Evolutionary conservation across 2,329 filamentous ascomycete genomes (phyloP).

Genomic region (Fusarium succisae): DNA sequence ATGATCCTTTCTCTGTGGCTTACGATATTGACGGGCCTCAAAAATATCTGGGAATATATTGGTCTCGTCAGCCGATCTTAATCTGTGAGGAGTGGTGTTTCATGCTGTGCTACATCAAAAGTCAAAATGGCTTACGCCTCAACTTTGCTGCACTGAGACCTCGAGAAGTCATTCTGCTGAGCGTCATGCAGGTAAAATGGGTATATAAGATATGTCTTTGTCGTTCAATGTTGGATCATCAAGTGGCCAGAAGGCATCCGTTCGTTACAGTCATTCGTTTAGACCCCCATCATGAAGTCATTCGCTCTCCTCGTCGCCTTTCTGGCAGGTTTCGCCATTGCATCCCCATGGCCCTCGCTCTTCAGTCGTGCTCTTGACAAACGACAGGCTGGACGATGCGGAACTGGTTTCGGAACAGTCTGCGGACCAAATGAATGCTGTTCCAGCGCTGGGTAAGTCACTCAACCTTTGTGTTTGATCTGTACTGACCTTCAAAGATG

Average conservation of each 20-base stretch:
- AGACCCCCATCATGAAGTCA: constrained; percentile 21
- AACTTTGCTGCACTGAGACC: background rate
- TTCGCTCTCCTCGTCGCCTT: constrained; percentile 1
- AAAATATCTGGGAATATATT: background rate
- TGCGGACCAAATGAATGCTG: constrained; percentile 52
- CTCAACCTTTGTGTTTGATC: too few species aligned
- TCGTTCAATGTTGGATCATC: background rate
- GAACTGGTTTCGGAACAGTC: constrained; percentile 48
- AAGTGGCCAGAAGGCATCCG: constrained; percentile 14
- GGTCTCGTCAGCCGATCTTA: background rate
- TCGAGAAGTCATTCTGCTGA: too few species aligned
- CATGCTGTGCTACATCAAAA: background rate
- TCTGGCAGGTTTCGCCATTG: background rate
- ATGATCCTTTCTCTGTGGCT: background rate
- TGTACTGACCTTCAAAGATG: constrained; percentile 50
- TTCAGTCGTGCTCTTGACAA: constrained; percentile 14
- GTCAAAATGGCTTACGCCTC: background rate
- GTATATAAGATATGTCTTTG: constrained; percentile 4
- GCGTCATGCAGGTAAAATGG: background rate
- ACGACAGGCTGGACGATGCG: constrained; percentile 53
- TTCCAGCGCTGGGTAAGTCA: constrained; percentile 52
- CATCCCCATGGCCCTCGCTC: background rate
- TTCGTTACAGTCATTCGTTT: constrained; percentile 40
- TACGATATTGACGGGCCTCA: background rate
- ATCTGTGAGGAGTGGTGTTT: background rate